Evolutionary conservation across 2,329 filamentous ascomycete species (phyloP).

Genomic region (Alternaria arborescens): DNA sequence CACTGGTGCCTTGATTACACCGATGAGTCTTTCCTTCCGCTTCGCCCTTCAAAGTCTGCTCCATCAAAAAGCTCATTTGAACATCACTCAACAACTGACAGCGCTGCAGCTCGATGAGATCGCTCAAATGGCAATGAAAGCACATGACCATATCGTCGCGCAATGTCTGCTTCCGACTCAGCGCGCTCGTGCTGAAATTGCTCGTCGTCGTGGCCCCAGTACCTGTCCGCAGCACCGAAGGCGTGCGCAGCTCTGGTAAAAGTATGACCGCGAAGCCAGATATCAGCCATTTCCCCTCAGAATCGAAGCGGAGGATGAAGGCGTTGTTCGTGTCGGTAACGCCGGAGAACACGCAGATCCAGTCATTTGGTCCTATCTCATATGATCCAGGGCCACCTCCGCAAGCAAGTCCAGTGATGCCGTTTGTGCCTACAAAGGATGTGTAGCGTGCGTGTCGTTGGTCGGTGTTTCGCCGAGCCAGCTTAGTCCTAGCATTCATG

Average conservation of each 20-base stretch:
- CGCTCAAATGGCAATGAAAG: slow-evolving; percentile 27
- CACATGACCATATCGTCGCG: slow-evolving; percentile 6
- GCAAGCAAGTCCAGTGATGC: slow-evolving; percentile 18
- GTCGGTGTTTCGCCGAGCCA: slow-evolving; percentile 10
- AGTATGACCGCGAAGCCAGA: slow-evolving; percentile 19
- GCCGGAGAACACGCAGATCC: slow-evolving; percentile 20
- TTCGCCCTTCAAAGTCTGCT: slow-evolving; percentile 11
- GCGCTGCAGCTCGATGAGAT: slow-evolving; percentile 23
- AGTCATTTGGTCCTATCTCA: slow-evolving; percentile 11
- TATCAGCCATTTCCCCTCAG: slow-evolving; percentile 16
- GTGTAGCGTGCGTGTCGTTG: slow-evolving; percentile 13
- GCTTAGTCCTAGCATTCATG: background rate
- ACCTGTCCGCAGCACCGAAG: background rate
- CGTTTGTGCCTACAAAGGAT: slow-evolving; percentile 21
- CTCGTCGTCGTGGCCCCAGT: background rate
- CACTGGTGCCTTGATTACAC: slow-evolving; percentile 3
- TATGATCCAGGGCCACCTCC: slow-evolving; percentile 9
- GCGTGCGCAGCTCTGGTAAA: slow-evolving; percentile 11
- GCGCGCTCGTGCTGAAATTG: background rate
- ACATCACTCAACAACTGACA: slow-evolving; percentile 16
- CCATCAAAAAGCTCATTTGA: slow-evolving; percentile 17
- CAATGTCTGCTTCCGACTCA: background rate
- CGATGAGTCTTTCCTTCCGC: slow-evolving; percentile 3
- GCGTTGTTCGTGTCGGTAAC: slow-evolving; percentile 18
- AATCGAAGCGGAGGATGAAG: slow-evolving; percentile 7